phyloP scores from a whole-genome alignment of 129 eudicot species.

The Centaurea solstitialis region DNA sequence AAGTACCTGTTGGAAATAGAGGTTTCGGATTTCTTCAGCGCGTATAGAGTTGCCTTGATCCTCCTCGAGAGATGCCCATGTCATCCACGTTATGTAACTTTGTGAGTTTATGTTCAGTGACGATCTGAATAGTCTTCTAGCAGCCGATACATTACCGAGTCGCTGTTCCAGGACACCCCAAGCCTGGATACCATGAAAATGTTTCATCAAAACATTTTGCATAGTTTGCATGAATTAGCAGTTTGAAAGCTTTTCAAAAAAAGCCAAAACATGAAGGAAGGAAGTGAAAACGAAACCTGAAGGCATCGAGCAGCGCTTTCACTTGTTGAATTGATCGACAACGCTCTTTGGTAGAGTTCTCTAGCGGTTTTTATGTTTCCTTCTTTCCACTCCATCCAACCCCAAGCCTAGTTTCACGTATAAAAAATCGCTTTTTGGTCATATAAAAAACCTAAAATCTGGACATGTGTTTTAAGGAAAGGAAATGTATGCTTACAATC shows the following conservation, averaged over 20 bases:
- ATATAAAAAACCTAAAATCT: too few species aligned
- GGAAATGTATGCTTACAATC: conserved; percentile 56
- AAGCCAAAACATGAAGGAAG: background rate
- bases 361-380: conserved; percentile 84
- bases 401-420: conserved; percentile 82
- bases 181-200: conserved; percentile 49
- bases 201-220: conserved; percentile 2
- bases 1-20: conserved; percentile 92
- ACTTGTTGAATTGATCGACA: conserved; percentile 64
- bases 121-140: conserved; percentile 87
- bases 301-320: conserved; percentile 98
- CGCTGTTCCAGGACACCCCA: conserved; percentile 98
- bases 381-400: conserved; percentile 99
- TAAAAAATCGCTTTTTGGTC: background rate
- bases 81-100: conserved; percentile 98
- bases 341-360: conserved; percentile 71
- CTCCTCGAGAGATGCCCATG: conserved; percentile 95
- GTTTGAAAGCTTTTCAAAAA: background rate
- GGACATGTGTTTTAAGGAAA: background rate
- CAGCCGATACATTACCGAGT: conserved; percentile 82
- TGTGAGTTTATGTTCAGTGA: conserved; percentile 87
- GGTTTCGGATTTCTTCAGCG: conserved; percentile 95
- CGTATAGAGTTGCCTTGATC: conserved; percentile 88
- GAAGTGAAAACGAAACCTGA: conserved; percentile 50
- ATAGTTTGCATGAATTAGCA: background rate